Base-by-base conservation (phyloP, 1,284 basidiomycete genomes). In the Sporisorium graminicola region DNA sequence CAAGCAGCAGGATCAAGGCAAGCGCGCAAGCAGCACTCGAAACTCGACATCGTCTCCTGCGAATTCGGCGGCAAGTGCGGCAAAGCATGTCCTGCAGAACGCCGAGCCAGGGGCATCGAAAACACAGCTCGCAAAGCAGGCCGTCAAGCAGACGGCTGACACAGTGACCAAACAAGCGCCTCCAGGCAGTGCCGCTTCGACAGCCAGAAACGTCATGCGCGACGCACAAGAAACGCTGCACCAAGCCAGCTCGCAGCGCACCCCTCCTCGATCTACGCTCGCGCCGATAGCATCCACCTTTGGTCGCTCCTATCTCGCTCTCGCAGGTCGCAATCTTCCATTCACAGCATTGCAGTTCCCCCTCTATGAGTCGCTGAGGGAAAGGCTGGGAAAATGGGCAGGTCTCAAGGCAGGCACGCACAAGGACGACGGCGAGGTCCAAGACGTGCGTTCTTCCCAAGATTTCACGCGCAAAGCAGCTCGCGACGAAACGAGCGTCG, bases 271-370 rank as follows among this genome's bases (percentile, higher is more conserved):
- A 14, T 47, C 58, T 5, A 27, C 64, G 3, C 13, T 60, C 35
- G 67, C 67, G 26, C 75, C 66, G 0, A 33, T 77, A 1, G 56
- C 52, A 1, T 71, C 72, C 5, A 74, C 52, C 0, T 75, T 75
- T 26, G 65, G 63, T 0, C 66, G 78, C 7, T 78, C 80, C 1
- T 83, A 82, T 35, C 53, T 78, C 0, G 78, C 81, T 31, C 65
- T 83, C 5, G 80, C 80, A 0, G 80, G 81, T 5, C 63, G 81
- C 1, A 83, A 83, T 37, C 59, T 83, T 13, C 81, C 81, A n/a
- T 81, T 81, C 56, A 83, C 81, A 8, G 80, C 81, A 10, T 46
- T 83, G 22, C 81, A 83, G 40, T 83, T 83, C 27, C 81, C 81
- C n/a, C 57, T 82, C 12, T 83, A 83, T 58, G 81, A 83, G 58